phyloP scores from a whole-genome alignment of 139 green algal genomes.

The Medakamo hakoo region DNA sequence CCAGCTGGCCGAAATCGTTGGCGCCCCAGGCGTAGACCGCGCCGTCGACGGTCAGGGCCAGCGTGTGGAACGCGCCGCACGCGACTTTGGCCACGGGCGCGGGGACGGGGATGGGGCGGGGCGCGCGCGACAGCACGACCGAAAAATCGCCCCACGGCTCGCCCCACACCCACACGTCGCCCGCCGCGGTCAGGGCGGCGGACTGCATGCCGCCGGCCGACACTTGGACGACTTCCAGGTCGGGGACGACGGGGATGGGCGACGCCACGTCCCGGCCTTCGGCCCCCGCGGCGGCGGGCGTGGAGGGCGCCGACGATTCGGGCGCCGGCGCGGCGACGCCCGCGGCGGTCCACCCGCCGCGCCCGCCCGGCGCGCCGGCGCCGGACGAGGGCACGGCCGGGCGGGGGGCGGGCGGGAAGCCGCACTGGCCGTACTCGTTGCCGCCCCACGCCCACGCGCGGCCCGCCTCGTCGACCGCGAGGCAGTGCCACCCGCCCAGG shows the following conservation, averaged over 20 bases:
- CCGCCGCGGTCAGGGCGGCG: slow-evolving; percentile 7
- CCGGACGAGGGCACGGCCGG: too few species aligned
- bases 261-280: slow-evolving; percentile 22
- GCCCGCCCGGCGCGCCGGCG: too few species aligned
- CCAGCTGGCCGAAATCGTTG: slow-evolving; percentile 78
- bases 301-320: neutral
- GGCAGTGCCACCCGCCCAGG: slow-evolving; percentile 83
- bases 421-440: slow-evolving; percentile 86
- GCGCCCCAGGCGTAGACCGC: slow-evolving; percentile 31
- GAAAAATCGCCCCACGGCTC: slow-evolving; percentile 72
- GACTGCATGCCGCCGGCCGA: slow-evolving; percentile 48
- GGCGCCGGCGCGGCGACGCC: too few species aligned
- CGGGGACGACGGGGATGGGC: slow-evolving; percentile 60
- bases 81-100: slow-evolving; percentile 41
- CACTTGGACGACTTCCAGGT: slow-evolving; percentile 56
- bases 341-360: slow-evolving; percentile 5
- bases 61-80: slow-evolving; percentile 76
- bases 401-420: too few species aligned
- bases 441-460: slow-evolving; percentile 52
- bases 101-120: slow-evolving; percentile 26
- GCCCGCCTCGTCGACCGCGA: slow-evolving; percentile 38
- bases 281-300: slow-evolving; percentile 16
- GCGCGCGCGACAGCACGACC: slow-evolving; percentile 27
- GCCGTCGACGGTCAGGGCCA: slow-evolving; percentile 35
- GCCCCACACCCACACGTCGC: slow-evolving; percentile 46